phyloP scores from a whole-genome alignment of 148 eudicot genomes.

The Diospyros kaki region DNA sequence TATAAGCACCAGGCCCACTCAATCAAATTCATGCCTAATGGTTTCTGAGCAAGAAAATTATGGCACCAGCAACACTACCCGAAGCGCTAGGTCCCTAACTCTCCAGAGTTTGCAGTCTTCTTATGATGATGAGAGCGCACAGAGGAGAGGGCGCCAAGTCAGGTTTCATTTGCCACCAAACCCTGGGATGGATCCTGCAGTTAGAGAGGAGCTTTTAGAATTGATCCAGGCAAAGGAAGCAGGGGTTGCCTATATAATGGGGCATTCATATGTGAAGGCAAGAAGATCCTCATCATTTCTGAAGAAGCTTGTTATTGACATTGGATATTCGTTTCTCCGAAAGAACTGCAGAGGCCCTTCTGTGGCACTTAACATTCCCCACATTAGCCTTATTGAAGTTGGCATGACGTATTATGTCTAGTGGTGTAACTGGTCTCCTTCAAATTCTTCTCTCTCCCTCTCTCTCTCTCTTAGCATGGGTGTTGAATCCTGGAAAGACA shows the following conservation, averaged over 20 bases:
- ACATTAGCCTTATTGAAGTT: constrained; percentile 93
- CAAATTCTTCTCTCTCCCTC: neutral
- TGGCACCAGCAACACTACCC: constrained; percentile 33
- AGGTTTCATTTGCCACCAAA: constrained; percentile 57
- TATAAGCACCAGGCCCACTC: constrained; percentile 45
- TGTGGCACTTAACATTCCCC: constrained; percentile 91
- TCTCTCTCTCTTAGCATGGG: neutral
- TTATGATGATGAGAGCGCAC: constrained; percentile 67
- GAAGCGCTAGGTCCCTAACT: constrained; percentile 65
- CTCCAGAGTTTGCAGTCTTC: constrained; percentile 76
- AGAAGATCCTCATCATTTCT: constrained; percentile 63
- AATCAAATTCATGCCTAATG: constrained; percentile 42
- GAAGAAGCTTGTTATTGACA: constrained; percentile 77
- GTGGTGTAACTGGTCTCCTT: neutral
- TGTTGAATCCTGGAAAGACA: neutral
- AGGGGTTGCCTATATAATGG: constrained; percentile 89
- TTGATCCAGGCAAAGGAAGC: constrained; percentile 88
- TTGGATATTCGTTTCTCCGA: constrained; percentile 81
- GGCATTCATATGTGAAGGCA: constrained; percentile 88
- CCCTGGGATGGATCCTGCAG: constrained; percentile 54
- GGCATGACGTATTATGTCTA: constrained; percentile 96
- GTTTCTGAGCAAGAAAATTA: constrained; percentile 40
- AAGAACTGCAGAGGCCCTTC: constrained; percentile 95
- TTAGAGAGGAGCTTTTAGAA: constrained; percentile 75
- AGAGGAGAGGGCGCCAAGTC: constrained; percentile 50